phyloP scores from a whole-genome alignment of 495 filamentous ascomycete genomes.

The Polyplosphaeria fusca region DNA sequence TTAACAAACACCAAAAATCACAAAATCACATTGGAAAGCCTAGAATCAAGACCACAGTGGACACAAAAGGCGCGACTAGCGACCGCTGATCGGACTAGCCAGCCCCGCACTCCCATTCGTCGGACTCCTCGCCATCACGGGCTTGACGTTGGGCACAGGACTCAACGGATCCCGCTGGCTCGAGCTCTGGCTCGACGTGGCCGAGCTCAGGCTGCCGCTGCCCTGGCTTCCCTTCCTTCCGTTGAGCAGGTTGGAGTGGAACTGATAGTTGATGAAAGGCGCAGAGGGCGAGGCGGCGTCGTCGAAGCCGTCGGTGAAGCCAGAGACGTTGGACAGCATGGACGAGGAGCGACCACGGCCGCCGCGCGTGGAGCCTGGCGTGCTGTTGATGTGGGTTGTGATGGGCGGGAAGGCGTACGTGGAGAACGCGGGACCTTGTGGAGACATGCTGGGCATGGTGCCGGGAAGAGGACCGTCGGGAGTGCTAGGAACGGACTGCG shows the following conservation, averaged over 20 bases:
- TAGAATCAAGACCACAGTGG: slow-evolving; percentile 10
- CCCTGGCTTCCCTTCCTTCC: slow-evolving; percentile 33
- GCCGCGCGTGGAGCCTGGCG: slow-evolving; percentile 30
- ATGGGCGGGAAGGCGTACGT: slow-evolving; percentile 38
- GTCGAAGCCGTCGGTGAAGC: slow-evolving; percentile 57
- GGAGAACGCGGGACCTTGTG: slow-evolving; percentile 27
- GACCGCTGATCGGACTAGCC: slow-evolving; percentile 16
- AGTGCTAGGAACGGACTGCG: slow-evolving; percentile 32
- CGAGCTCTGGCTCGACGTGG: slow-evolving; percentile 23
- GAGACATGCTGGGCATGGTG: slow-evolving; percentile 21
- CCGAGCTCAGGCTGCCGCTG: slow-evolving; percentile 28
- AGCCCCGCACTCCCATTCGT: slow-evolving; percentile 20
- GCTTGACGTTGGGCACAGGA: slow-evolving; percentile 25
- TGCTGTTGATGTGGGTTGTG: slow-evolving; percentile 20
- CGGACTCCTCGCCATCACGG: slow-evolving; percentile 19
- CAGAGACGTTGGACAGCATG: slow-evolving; percentile 65
- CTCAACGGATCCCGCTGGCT: slow-evolving; percentile 34
- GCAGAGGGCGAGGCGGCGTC: slow-evolving; percentile 18
- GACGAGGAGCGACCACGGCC: slow-evolving; percentile 59
- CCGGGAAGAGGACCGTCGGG: slow-evolving; percentile 40
- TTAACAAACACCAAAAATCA: slow-evolving; percentile 17
- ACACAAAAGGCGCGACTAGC: slow-evolving; percentile 6
- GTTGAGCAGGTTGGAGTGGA: slow-evolving; percentile 7
- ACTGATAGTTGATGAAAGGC: slow-evolving; percentile 5
- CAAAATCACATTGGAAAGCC: slow-evolving; percentile 22